Evolutionary conservation across 345 rosid species (phyloP), one percentile per base, ranked within the genome.

Genomic region (Brassica rapa): DNA sequence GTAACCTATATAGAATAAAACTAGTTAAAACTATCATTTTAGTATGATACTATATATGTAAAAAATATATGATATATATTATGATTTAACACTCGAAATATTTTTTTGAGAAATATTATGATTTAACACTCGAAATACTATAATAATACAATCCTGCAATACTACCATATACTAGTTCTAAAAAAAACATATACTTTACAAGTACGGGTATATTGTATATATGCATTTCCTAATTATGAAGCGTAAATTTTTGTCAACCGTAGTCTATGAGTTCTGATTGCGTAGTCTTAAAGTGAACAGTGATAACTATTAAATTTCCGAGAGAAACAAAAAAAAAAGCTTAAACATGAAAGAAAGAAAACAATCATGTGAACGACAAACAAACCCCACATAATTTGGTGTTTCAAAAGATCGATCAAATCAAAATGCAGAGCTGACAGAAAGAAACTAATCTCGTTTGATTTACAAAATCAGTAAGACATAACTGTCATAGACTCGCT

Each of bases 381-480:
- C 68, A 57, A 78, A 78, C 77, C 77, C 77, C 62, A 78, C 81
- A 72, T 57, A 59, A 56, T 56, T 51, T n/a, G 77, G 77, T 78
- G 72, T 56, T 46, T 14, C 55, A 14, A 14, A 3, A 46, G 16
- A 14, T 46, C 55, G 55, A 46, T 46, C 55, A 46, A 46, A 12
- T 14, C 55, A 46, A 46, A 46, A 12, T 46, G 16, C 55, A 46
- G 55, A 14, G 16, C 16, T 12, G n/a, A 12, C 15, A 46, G 55
- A 46, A 46, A 12, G 7, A 46, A 46, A 46, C 16, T 14, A 46
- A 46, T 14, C 16, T 16, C 55, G 6, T 49, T 49, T 14, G 55
- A 49, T 49, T 49, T 49, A 14, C 16, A 14, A 49, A 14, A 49
- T 49, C 15, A 14, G 16, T 49, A 49, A 49, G 14, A 43, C 55